These are phyloP conservation scores for Leccinum subtestaceum DNA, from an alignment of 768 basidiomycete species.

Conservation along the genomic window DNA sequence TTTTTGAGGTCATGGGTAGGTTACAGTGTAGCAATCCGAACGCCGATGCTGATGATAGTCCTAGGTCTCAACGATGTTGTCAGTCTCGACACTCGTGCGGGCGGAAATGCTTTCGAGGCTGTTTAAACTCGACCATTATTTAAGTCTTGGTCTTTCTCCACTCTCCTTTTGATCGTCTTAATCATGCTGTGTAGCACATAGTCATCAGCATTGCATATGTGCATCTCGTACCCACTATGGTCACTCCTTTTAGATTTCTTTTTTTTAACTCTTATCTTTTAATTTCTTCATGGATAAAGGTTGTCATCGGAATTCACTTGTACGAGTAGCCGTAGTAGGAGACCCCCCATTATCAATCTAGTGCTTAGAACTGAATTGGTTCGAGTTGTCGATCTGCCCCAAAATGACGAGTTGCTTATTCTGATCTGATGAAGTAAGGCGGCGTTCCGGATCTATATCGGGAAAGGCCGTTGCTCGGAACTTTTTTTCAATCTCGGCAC, in stretches of 20 bases:
- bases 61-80: constrained; percentile 53
- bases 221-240: constrained; percentile 8
- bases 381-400: constrained; percentile 10
- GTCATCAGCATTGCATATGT: constrained; percentile 11
- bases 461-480: not conserved
- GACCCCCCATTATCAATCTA: not conserved
- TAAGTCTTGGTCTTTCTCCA: not conserved
- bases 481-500: not conserved
- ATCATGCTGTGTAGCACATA: constrained; percentile 22
- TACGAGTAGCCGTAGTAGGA: not conserved
- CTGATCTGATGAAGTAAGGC: not conserved
- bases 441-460: not conserved
- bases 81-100: constrained; percentile 53
- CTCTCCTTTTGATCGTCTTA: not conserved
- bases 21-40: not conserved
- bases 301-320: constrained; percentile 3
- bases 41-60: not conserved
- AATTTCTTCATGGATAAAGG: constrained; percentile 23
- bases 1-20: constrained; percentile 76
- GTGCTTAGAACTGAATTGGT: constrained; percentile 3
- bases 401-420: not conserved
- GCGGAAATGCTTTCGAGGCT: constrained; percentile 54
- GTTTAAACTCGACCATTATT: constrained; percentile 35
- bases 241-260: constrained; percentile 22
- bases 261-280: constrained; percentile 8